phyloP scores from a whole-genome alignment of 495 filamentous ascomycete species.

The Neurospora sp. region DNA sequence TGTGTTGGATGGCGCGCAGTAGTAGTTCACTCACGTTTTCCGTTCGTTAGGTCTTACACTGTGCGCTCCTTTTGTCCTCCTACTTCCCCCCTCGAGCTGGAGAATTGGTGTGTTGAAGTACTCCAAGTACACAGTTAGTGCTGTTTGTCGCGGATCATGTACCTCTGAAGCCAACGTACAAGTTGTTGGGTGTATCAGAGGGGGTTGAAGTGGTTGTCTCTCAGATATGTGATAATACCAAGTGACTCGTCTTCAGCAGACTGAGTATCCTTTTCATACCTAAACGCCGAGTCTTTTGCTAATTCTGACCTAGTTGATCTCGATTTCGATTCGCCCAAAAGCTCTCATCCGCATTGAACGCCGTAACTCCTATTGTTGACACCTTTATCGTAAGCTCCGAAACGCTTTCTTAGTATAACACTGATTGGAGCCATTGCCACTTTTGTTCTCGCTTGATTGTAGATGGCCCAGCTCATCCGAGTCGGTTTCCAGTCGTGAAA shows the following conservation, averaged over 20 bases:
- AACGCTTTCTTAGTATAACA: background rate
- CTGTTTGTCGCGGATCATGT: background rate
- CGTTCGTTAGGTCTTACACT: background rate
- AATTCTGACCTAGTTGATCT: background rate
- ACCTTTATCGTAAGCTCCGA: background rate
- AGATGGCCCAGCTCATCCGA: background rate
- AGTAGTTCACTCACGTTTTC: background rate
- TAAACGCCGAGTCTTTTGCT: background rate
- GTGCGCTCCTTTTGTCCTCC: background rate
- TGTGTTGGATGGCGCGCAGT: background rate
- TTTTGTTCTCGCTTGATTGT: background rate
- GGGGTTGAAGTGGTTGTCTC: too few species aligned
- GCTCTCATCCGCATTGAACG: background rate
- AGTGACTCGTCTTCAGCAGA: too few species aligned
- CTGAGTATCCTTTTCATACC: background rate
- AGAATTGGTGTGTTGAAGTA: background rate
- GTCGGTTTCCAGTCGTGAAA: background rate
- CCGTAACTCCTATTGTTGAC: background rate
- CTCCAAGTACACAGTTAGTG: background rate
- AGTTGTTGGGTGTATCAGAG: background rate
- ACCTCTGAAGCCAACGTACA: background rate
- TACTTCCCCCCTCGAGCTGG: background rate
- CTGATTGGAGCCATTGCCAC: background rate
- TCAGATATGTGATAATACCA: too few species aligned
- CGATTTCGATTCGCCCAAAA: background rate